Percentiles rank a stretch among this genome's conserved stretches.
phyloP scores from a whole-genome alignment of 2,329 filamentous ascomycete genomes.

The Fusarium liriodendri region DNA sequence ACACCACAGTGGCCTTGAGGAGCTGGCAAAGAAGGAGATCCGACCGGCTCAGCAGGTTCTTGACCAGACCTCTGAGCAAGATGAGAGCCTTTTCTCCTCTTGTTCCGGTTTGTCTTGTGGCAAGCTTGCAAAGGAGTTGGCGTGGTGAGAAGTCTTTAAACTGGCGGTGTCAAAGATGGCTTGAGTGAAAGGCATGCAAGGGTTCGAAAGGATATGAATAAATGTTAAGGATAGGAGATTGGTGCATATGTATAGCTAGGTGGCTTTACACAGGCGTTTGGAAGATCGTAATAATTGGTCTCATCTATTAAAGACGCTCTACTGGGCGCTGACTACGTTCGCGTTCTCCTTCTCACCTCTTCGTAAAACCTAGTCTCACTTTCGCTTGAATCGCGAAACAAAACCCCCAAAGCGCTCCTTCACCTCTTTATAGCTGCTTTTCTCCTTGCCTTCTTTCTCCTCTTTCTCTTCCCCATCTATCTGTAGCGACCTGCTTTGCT shows the following conservation, averaged over 20 bases:
- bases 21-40: conserved; percentile 19
- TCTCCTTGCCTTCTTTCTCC: neutral
- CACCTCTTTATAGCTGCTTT: conserved; percentile 1
- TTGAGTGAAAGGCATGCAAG: neutral
- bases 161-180: no score
- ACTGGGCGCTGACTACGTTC: neutral
- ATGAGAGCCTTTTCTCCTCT: conserved; percentile 25
- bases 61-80: conserved; percentile 23
- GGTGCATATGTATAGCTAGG: neutral
- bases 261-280: neutral
- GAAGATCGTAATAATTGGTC: neutral
- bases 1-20: conserved; percentile 30
- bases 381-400: conserved; percentile 25
- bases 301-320: neutral
- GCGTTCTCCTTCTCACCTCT: neutral
- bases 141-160: conserved; percentile 8
- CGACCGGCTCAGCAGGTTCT: conserved; percentile 32
- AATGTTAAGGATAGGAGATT: neutral
- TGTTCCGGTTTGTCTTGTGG: conserved; percentile 30
- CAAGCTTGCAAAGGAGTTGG: conserved; percentile 23
- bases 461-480: neutral
- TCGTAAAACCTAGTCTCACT: neutral
- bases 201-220: neutral
- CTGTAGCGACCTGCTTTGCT: conserved; percentile 1
- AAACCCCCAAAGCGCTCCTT: conserved; percentile 6